These are phyloP conservation scores for Yamadazyma endophytica DNA, from an alignment of 805 yeast genomes.

Conservation along the genomic window DNA sequence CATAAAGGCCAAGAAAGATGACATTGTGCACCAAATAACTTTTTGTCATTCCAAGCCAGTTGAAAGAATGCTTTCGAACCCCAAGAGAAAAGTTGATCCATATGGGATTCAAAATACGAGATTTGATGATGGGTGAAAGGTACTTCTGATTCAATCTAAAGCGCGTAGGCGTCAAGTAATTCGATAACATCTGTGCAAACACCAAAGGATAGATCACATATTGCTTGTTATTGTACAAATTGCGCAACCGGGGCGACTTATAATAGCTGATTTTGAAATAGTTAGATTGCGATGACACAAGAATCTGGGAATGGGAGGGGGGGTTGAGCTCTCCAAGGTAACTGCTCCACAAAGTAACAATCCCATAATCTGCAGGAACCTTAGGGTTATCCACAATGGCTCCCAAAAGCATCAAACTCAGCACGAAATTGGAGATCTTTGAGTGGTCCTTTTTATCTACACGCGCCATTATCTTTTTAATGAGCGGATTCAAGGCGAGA, in stretches of 20 bases:
- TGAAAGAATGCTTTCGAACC: slow-evolving; percentile 16
- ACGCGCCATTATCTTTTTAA: slow-evolving; percentile 13
- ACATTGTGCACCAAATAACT: slow-evolving; percentile 25
- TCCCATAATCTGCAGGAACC: slow-evolving; percentile 36
- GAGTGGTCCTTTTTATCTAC: background rate
- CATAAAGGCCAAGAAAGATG: slow-evolving; percentile 15
- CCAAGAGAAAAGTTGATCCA: slow-evolving; percentile 37
- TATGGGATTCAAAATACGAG: slow-evolving; percentile 32
- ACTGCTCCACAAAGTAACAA: slow-evolving; percentile 27
- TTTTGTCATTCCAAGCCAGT: slow-evolving; percentile 24
- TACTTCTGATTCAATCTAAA: slow-evolving; percentile 32
- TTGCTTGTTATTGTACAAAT: slow-evolving; percentile 27
- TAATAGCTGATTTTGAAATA: slow-evolving; percentile 23
- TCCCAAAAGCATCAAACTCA: slow-evolving; percentile 19
- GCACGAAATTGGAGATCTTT: slow-evolving; percentile 22
- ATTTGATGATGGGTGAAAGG: slow-evolving; percentile 27
- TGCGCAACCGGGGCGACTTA: slow-evolving; percentile 14
- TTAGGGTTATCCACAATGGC: slow-evolving; percentile 21
- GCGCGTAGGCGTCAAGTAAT: slow-evolving; percentile 37
- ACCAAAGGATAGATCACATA: slow-evolving; percentile 29
- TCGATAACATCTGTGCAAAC: slow-evolving; percentile 36
- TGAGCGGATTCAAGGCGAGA: slow-evolving; percentile 27
- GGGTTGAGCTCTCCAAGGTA: slow-evolving; percentile 29
- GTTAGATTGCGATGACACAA: slow-evolving; percentile 23
- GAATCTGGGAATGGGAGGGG: slow-evolving; percentile 26